phyloP scores from a whole-genome alignment of 1,139 yeast genomes.

The Saccharomyces hybrid region DNA sequence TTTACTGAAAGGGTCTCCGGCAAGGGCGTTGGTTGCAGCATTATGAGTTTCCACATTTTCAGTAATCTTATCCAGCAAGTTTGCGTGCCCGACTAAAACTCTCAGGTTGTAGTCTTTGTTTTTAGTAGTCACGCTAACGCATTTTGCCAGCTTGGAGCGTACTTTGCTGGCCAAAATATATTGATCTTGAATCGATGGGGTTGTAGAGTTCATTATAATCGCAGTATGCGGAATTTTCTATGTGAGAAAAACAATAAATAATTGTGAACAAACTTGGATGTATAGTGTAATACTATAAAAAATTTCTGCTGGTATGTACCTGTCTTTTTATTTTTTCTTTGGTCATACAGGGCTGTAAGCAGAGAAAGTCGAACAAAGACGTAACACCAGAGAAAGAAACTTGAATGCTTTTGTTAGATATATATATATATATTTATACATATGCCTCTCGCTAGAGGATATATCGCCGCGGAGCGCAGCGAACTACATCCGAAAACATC shows the following conservation, averaged over 20 bases:
- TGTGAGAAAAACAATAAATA: neutral
- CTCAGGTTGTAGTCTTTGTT: slow-evolving; percentile 20
- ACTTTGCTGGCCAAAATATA: slow-evolving; percentile 20
- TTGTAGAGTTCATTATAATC: slow-evolving; percentile 5
- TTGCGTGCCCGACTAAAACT: slow-evolving; percentile 28
- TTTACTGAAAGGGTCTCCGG: neutral
- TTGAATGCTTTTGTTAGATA: neutral
- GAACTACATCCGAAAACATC: neutral
- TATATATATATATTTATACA: neutral
- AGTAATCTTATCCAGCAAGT: slow-evolving; percentile 21
- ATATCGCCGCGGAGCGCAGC: neutral
- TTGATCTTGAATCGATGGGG: slow-evolving; percentile 15
- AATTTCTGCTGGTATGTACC: neutral
- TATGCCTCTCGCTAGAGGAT: neutral
- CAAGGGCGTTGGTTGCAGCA: neutral
- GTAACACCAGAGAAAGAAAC: neutral
- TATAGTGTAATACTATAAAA: neutral
- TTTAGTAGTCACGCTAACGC: slow-evolving; percentile 12
- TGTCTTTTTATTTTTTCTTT: neutral
- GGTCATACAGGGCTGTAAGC: neutral
- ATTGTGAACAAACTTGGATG: neutral
- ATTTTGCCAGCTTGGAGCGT: slow-evolving; percentile 16
- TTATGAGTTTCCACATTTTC: slow-evolving; percentile 12
- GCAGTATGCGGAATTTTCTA: neutral
- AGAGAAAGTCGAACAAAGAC: neutral